Evolutionary conservation across 2,329 filamentous ascomycete species (phyloP), one percentile per base, ranked within the genome.

Genomic region (Aspergillus jensenii): DNA sequence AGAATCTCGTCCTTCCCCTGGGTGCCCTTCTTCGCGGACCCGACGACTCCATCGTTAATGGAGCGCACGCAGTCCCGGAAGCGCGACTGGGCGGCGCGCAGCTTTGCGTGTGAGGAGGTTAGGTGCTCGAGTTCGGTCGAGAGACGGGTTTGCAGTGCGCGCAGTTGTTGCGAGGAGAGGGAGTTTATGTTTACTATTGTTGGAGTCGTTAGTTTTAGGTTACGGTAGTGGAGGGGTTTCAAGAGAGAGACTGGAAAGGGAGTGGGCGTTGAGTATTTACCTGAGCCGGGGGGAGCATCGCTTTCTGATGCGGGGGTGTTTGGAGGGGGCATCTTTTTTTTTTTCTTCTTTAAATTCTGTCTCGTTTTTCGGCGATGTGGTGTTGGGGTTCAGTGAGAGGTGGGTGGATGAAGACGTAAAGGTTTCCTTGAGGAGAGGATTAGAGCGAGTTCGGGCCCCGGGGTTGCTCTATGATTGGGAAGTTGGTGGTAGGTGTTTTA

Each of bases 51-150:
- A 21, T 79, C 78, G 19, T 84, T 80, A 62, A 99, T 90, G 52
- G 90, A 91, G 51, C 84, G 84, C 37, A 96, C 83, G 69, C 95
- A 99, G 71, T 98, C 93, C 56, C 86, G 85, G 80, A 99, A 99
- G 74, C 96, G 96, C 54, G 86, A 84, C 74, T 98, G 95, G 2
- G 95, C 95, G 52, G 88, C 88, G 63, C 93, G 90, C 2, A 99
- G 86, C 74, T 96, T 95, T 51, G 89, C 84, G 79, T 96, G 96
- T 9, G 95, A 98, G 57, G 82, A 85, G 2, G 91, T 96, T 65
- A 99, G 86, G 79, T 98, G 93, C 74, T 96, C 91, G 64, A 99
- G 88, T 78, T 99, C 95, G 70, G 95, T 89, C 75, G 96, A 93
- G 65, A 99, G 88, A 75, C 97, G 93, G 76, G 95, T 92, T 82